Evolutionary conservation across 495 filamentous ascomycete genomes (phyloP).

Genomic region (Xylona heveae): DNA sequence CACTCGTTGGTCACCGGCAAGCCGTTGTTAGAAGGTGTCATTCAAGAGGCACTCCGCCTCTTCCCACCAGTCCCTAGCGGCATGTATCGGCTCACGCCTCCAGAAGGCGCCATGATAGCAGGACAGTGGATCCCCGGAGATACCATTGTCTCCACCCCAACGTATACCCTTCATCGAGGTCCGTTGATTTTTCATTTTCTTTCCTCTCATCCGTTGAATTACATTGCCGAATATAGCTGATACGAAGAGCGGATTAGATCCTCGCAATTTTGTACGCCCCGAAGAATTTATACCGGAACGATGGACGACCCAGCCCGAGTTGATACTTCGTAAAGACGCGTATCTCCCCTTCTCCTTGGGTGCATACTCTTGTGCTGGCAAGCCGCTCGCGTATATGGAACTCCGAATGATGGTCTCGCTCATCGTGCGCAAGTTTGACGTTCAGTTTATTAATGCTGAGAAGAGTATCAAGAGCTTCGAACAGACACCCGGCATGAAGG

Average conservation of each 20-base stretch:
- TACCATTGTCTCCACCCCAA: slow-evolving; percentile 19
- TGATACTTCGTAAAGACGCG: slow-evolving; percentile 6
- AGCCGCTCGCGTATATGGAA: slow-evolving; percentile 8
- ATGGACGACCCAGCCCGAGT: slow-evolving; percentile 4
- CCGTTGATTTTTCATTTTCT: slow-evolving; percentile 11
- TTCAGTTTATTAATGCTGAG: slow-evolving; percentile 7
- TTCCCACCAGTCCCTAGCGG: slow-evolving; percentile 26
- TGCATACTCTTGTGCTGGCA: slow-evolving; percentile 5
- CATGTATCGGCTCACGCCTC: slow-evolving; percentile 21
- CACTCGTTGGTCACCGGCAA: slow-evolving; percentile 4
- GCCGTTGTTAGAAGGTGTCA: slow-evolving; percentile 21
- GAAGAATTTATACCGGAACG: slow-evolving; percentile 3
- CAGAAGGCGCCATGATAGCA: slow-evolving; percentile 24
- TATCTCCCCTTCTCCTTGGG: slow-evolving; percentile 9
- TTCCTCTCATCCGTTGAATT: slow-evolving; percentile 1
- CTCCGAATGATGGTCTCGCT: slow-evolving; percentile 5
- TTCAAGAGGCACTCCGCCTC: slow-evolving; percentile 33
- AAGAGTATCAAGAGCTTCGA: too few species aligned
- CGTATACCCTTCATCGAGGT: slow-evolving; percentile 23
- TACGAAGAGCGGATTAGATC: neutral
- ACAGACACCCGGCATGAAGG: too few species aligned
- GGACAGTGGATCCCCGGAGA: slow-evolving; percentile 23
- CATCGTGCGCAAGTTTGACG: slow-evolving; percentile 6
- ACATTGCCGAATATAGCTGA: neutral
- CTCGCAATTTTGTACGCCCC: slow-evolving; percentile 1